phyloP scores from a whole-genome alignment of 2,329 filamentous ascomycete species.

The Pyrenophora seminiperda region DNA sequence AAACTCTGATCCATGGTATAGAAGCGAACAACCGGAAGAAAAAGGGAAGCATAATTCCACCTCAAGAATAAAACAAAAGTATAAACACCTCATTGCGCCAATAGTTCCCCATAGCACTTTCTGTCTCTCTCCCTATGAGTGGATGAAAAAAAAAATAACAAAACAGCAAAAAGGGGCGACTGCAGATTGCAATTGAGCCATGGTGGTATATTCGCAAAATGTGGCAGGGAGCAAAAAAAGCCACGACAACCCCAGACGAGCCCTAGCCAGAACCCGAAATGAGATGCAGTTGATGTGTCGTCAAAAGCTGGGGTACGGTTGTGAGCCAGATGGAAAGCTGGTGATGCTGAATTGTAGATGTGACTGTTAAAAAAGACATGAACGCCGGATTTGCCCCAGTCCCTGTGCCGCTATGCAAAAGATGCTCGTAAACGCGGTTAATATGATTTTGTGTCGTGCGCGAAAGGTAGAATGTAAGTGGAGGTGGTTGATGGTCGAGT shows the following conservation, averaged over 20 bases:
- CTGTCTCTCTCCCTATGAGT: too few relatives aligned
- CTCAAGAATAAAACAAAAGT: too few relatives aligned
- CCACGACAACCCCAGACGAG: too few relatives aligned
- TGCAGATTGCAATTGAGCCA: constrained; percentile 5
- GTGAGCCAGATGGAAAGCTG: constrained; percentile 22
- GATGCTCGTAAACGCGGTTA: constrained; percentile 42
- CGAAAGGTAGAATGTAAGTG: constrained; percentile 14
- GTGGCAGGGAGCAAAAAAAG: neutral
- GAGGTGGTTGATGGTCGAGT: constrained; percentile 5
- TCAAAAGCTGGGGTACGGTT: constrained; percentile 3
- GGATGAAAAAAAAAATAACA: too few relatives aligned
- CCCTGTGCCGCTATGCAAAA: constrained; percentile 42
- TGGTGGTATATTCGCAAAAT: constrained; percentile 17
- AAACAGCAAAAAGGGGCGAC: too few relatives aligned
- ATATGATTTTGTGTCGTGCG: constrained; percentile 21
- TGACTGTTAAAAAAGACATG: constrained; percentile 11
- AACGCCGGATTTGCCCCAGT: constrained; percentile 36
- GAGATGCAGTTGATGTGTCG: neutral
- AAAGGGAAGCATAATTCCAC: too few relatives aligned
- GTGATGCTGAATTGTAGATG: constrained; percentile 29
- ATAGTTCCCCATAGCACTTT: too few relatives aligned
- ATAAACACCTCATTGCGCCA: too few relatives aligned
- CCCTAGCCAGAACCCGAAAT: too few relatives aligned
- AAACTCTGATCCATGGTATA: too few relatives aligned
- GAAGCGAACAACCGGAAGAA: too few relatives aligned